These are phyloP conservation scores for Phalaenopsis equestris DNA, from an alignment of 106 monocot genomes.

Conservation along the genomic window DNA sequence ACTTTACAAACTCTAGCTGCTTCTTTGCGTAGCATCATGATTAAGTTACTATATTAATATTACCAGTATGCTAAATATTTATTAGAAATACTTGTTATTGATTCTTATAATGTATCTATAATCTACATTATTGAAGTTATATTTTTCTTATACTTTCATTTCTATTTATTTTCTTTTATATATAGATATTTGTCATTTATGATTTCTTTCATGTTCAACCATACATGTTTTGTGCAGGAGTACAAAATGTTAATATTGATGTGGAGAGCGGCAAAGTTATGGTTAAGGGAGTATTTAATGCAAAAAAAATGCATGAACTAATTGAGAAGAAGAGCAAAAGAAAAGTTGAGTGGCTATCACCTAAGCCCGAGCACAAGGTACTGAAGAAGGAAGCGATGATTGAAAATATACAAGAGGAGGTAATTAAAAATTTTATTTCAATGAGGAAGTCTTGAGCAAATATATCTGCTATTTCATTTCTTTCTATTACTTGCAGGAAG, in stretches of 20 bases:
- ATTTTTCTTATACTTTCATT: too few relatives aligned
- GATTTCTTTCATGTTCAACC: too few relatives aligned
- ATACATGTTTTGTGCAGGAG: constrained; percentile 26
- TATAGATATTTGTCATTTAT: too few relatives aligned
- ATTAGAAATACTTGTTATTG: too few relatives aligned
- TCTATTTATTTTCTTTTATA: too few relatives aligned
- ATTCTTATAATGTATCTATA: too few relatives aligned
- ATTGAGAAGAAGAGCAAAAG: constrained; percentile 41
- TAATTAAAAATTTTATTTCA: not conserved
- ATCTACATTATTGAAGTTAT: too few relatives aligned
- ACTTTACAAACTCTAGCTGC: too few relatives aligned
- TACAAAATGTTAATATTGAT: constrained; percentile 59
- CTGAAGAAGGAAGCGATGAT: constrained; percentile 5
- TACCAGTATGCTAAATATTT: too few relatives aligned
- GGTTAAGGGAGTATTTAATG: constrained; percentile 56
- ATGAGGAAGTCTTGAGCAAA: too few relatives aligned
- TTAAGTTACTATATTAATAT: too few relatives aligned
- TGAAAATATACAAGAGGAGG: constrained; percentile 23
- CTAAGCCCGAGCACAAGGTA: constrained; percentile 31
- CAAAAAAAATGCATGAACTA: constrained; percentile 38
- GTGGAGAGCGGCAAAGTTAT: constrained; percentile 43
- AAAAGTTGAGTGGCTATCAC: constrained; percentile 58
- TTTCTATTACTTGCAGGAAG: constrained; percentile 15
- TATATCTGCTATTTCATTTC: not conserved
- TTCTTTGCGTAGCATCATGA: too few relatives aligned